phyloP scores from a whole-genome alignment of 2,329 filamentous ascomycete genomes.

The Aulographum hederae region DNA sequence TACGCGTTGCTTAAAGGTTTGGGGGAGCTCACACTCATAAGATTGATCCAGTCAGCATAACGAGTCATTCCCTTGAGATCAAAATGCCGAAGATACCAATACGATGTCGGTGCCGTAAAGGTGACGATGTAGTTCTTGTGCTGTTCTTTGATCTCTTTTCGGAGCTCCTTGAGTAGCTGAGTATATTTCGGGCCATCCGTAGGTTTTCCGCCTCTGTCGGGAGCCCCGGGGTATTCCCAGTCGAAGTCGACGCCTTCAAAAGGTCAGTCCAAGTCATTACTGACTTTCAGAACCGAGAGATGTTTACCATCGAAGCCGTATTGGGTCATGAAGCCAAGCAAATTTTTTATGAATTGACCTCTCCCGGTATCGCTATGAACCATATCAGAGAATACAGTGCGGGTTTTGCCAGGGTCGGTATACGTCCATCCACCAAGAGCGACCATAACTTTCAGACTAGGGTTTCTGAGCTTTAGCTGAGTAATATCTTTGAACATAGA shows the following conservation, averaged over 20 bases:
- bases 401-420: slow-evolving; percentile 9
- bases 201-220: slow-evolving; percentile 17
- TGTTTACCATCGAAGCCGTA: slow-evolving; percentile 29
- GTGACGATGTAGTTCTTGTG: too few relatives aligned
- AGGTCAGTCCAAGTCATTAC: slow-evolving; percentile 14
- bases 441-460: slow-evolving; percentile 18
- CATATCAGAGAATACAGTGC: slow-evolving; percentile 16
- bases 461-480: slow-evolving; percentile 12
- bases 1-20: too few relatives aligned
- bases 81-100: slow-evolving; percentile 12
- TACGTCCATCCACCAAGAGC: slow-evolving; percentile 25
- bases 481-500: slow-evolving; percentile 14
- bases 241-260: slow-evolving; percentile 1
- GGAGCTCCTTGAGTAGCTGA: too few relatives aligned
- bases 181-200: too few relatives aligned
- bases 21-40: too few relatives aligned
- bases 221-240: slow-evolving; percentile 12
- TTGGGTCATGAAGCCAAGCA: slow-evolving; percentile 20
- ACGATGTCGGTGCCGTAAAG: slow-evolving; percentile 12
- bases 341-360: slow-evolving; percentile 17
- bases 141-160: too few relatives aligned
- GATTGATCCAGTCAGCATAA: slow-evolving; percentile 23
- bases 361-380: slow-evolving; percentile 12
- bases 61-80: slow-evolving; percentile 10
- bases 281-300: slow-evolving; percentile 32